These are phyloP conservation scores for Lenwebbia sp. DNA, from an alignment of 345 rosid genomes.

Conservation along the genomic window DNA sequence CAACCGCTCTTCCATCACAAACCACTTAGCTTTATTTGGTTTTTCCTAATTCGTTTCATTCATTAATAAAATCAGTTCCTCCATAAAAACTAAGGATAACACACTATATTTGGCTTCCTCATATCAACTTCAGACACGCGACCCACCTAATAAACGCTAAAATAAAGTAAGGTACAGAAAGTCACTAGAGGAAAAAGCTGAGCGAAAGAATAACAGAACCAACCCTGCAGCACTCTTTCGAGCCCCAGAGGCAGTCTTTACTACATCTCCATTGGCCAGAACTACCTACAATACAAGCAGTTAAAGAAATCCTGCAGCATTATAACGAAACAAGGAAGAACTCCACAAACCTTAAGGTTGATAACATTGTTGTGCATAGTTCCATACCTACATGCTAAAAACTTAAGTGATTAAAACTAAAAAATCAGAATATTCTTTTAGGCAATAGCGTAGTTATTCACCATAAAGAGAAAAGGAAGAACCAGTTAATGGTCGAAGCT, in stretches of 20 bases:
- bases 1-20: neutral
- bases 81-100: neutral
- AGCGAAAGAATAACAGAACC: constrained; percentile 13
- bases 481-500: neutral
- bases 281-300: constrained; percentile 46
- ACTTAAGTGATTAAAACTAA: constrained; percentile 18
- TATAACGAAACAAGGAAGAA: constrained; percentile 3
- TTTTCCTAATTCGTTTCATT: neutral
- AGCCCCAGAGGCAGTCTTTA: constrained; percentile 97
- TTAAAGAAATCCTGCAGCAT: constrained; percentile 10
- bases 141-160: neutral
- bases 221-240: constrained; percentile 98
- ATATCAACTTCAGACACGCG: neutral
- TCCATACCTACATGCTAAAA: constrained; percentile 85
- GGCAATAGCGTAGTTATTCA: neutral
- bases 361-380: constrained; percentile 94
- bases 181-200: neutral
- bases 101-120: neutral
- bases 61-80: neutral
- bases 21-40: neutral
- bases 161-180: neutral
- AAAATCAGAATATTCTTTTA: neutral
- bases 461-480: neutral
- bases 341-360: constrained; percentile 63
- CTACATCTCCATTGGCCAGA: constrained; percentile 84